These are phyloP conservation scores for Trichoderma sp. DNA, from an alignment of 2,329 filamentous ascomycete species.

Conservation along the genomic window DNA sequence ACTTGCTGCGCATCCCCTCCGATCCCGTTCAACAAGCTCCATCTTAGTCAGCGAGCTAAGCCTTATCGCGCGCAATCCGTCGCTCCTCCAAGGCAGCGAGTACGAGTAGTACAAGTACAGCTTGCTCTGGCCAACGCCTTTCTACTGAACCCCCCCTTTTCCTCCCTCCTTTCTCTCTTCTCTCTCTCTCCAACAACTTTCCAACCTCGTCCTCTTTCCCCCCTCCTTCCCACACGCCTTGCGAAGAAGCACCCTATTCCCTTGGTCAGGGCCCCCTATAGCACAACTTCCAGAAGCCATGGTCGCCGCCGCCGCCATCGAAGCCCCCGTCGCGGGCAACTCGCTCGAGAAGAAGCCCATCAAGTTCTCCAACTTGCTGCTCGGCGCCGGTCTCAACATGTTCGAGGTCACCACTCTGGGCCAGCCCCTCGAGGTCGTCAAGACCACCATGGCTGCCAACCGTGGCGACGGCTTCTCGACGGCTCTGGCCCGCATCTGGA, in stretches of 20 bases:
- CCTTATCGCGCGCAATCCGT: conserved; percentile 25
- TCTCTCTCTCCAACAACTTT: not conserved
- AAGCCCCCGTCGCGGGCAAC: conserved; percentile 50
- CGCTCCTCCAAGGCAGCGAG: not conserved
- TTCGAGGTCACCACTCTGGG: conserved; percentile 75
- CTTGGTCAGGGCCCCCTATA: conserved; percentile 92
- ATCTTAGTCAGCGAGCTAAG: conserved; percentile 24
- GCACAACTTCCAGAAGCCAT: conserved; percentile 60
- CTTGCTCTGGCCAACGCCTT: conserved; percentile 12
- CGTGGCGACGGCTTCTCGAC: conserved; percentile 81
- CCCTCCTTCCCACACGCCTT: conserved; percentile 33
- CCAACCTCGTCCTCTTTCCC: not conserved
- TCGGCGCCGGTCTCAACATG: conserved; percentile 92
- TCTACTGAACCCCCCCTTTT: conserved; percentile 10
- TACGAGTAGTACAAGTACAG: conserved; percentile 18
- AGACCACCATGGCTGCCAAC: conserved; percentile 99
- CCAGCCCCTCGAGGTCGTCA: conserved; percentile 94
- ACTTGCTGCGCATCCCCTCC: conserved; percentile 7
- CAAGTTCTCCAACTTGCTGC: conserved; percentile 98
- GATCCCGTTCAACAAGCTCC: conserved; percentile 13
- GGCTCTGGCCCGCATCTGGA: conserved; percentile 86
- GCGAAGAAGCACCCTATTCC: conserved; percentile 89
- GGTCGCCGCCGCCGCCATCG: conserved; percentile 60
- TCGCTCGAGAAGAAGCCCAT: conserved; percentile 96
- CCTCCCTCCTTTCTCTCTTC: not conserved